A percentile compares a stretch with the other conserved stretches of the same genome.
phyloP scores from a whole-genome alignment of 73 alveolate species.

The Tetrahymena elliotti region DNA sequence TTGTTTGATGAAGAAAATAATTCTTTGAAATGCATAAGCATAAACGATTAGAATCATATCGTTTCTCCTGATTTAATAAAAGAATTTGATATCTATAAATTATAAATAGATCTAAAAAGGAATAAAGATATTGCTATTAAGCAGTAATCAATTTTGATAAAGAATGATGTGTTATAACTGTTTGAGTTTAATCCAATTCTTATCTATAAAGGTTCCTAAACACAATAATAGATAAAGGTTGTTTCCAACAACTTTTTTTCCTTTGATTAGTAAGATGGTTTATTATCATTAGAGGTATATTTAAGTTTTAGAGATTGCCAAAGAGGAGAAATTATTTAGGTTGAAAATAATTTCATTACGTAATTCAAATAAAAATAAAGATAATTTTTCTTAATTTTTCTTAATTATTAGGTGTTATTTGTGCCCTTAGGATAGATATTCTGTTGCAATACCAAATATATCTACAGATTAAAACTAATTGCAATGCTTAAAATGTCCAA shows the following conservation, averaged over 20 bases:
- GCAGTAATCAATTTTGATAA: not conserved
- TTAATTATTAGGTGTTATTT: not conserved
- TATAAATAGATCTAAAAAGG: not conserved
- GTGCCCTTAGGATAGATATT: not conserved
- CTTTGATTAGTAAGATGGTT: not conserved
- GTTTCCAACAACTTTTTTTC: not conserved
- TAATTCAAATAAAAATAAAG: not conserved
- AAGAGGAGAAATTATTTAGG: not conserved
- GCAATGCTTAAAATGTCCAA: not conserved
- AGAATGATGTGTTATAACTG: not conserved
- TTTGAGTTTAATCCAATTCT: not conserved
- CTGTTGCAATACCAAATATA: not conserved
- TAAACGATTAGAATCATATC: not conserved
- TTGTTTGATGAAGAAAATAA: not conserved
- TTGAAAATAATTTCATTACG: not conserved
- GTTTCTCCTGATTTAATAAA: not conserved
- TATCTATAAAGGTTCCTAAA: not conserved
- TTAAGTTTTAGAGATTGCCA: not conserved
- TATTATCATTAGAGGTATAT: not conserved
- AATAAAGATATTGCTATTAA: not conserved
- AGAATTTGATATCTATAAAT: not conserved
- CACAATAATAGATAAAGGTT: not conserved
- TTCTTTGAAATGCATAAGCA: not conserved
- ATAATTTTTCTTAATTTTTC: not conserved
- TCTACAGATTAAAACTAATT: not conserved